Percentiles rank a stretch among this genome's conserved stretches.
These are phyloP conservation scores for Lachancea cidri DNA, from an alignment of 805 yeast genomes.

Conservation along the genomic window DNA sequence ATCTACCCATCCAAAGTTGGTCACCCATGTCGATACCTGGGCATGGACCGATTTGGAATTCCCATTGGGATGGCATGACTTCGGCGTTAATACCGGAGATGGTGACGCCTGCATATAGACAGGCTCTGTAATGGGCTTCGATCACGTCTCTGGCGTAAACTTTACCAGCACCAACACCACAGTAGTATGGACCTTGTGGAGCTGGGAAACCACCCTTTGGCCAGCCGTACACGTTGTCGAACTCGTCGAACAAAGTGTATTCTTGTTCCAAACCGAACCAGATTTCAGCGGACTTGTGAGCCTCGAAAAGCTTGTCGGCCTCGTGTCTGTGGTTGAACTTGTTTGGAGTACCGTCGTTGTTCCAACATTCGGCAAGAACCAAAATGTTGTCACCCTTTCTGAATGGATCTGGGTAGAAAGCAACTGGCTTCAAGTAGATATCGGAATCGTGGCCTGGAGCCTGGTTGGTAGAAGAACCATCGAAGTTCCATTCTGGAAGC, in stretches of 20 bases:
- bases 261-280: slow-evolving; percentile 99
- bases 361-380: slow-evolving; percentile 94
- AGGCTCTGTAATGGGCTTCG: slow-evolving; percentile 99
- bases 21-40: slow-evolving; percentile 96
- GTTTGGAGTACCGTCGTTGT: slow-evolving; percentile 99
- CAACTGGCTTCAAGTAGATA: slow-evolving; percentile 90
- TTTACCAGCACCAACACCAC: slow-evolving; percentile 99
- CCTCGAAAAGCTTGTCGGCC: slow-evolving; percentile 90
- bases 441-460: slow-evolving; percentile 98
- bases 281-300: slow-evolving; percentile 74
- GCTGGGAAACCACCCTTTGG: slow-evolving; percentile 99
- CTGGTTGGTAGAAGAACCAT: slow-evolving; percentile 97
- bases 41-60: slow-evolving; percentile 99
- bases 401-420: slow-evolving; percentile 93
- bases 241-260: slow-evolving; percentile 91
- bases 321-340: slow-evolving; percentile 97
- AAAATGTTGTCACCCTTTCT: slow-evolving; percentile 96
- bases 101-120: slow-evolving; percentile 84
- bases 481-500: slow-evolving; percentile 98
- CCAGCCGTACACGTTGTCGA: slow-evolving; percentile 92
- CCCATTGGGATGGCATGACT: slow-evolving; percentile 99
- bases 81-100: slow-evolving; percentile 98
- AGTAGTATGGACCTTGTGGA: slow-evolving; percentile 99
- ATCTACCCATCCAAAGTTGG: slow-evolving; percentile 94
- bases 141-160: slow-evolving; percentile 97